Base-by-base conservation (phyloP, 1,139 yeast genomes). In the Pneumocystis oryctolagi region DNA sequence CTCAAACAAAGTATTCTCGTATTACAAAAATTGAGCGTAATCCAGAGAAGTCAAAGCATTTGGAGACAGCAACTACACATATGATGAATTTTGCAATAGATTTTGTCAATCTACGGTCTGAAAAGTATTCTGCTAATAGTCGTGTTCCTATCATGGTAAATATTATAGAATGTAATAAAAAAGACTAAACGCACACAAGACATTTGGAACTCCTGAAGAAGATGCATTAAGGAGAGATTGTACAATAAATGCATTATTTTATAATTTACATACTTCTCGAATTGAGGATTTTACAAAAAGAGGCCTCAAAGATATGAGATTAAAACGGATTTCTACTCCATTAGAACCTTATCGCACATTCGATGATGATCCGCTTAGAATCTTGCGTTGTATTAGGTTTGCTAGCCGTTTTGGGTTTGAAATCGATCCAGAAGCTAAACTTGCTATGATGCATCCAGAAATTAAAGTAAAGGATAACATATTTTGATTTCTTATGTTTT, bases 191-290 rank as follows among this genome's bases (percentile, higher is more conserved):
- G 16, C 25, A 3, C 25, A 39, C 3, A 61, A 61, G 62, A 80
- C 80, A 68, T 86, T 84, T 70, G 99, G 98, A 0, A 89, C 97
- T 0, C 92, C 97, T 0, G 80, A 82, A 66, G 88, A 92, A 70
- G 99, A 92, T 73, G 97, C 98, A 0, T 77, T 82, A 69, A 80
- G 98, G 70, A 78, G 99, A 70, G 99, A 92, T 75, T 97, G 97
- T 1, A 92, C 98, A 0, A 77, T 92, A 65, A 76, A 92, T 73
- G 96, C 98, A 0, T 76, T 92, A 47, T 92, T 92, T 71, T 92
- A 86, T 74, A 92, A 92, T 73, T 78, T 92, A 61, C 80, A 81
- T 64, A 81, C 83, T 20, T 77, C 77, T 30, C 69, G 78, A 65
- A 84, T 92, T 30, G 99, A 92, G 70, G 99, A 92, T 73, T 83